phyloP scores from a whole-genome alignment of 129 eudicot genomes.

The Chrysanthemum makinoi region DNA sequence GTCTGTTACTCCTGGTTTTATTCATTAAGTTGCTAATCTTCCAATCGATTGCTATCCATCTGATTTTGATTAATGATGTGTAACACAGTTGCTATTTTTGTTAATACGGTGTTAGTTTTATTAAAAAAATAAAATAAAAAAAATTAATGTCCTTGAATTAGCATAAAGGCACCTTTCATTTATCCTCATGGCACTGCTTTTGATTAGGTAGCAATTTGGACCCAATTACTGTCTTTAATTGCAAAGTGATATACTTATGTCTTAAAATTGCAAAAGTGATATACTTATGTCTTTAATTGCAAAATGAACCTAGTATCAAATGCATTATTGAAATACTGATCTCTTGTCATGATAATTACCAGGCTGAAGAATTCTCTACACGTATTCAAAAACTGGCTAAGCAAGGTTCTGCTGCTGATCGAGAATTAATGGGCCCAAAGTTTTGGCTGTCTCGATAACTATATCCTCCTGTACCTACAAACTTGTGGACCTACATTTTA shows the following conservation, averaged over 20 bases:
- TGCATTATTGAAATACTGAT: slow-evolving; percentile 10
- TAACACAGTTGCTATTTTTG: neutral
- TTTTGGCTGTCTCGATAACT: slow-evolving; percentile 56
- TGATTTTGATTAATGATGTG: neutral
- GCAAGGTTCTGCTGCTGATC: slow-evolving; percentile 84
- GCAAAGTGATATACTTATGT: neutral
- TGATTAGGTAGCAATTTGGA: neutral
- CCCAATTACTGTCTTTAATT: neutral
- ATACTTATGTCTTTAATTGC: neutral
- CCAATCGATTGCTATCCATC: neutral
- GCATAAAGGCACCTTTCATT: neutral
- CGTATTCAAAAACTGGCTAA: slow-evolving; percentile 78
- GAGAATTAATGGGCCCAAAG: slow-evolving; percentile 58
- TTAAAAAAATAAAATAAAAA: too few species aligned
- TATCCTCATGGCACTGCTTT: neutral
- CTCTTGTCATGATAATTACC: slow-evolving; percentile 11
- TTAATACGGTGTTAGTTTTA: neutral
- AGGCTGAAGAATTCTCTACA: slow-evolving; percentile 94
- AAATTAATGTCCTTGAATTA: neutral
- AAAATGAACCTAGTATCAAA: neutral
- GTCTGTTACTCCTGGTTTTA: slow-evolving; percentile 3
- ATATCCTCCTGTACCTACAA: neutral
- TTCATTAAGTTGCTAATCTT: neutral
- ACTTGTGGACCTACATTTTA: slow-evolving; percentile 4
- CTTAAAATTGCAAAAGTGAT: neutral